Base-by-base conservation (phyloP, 495 filamentous ascomycete genomes). In the Platismatia glauca region DNA sequence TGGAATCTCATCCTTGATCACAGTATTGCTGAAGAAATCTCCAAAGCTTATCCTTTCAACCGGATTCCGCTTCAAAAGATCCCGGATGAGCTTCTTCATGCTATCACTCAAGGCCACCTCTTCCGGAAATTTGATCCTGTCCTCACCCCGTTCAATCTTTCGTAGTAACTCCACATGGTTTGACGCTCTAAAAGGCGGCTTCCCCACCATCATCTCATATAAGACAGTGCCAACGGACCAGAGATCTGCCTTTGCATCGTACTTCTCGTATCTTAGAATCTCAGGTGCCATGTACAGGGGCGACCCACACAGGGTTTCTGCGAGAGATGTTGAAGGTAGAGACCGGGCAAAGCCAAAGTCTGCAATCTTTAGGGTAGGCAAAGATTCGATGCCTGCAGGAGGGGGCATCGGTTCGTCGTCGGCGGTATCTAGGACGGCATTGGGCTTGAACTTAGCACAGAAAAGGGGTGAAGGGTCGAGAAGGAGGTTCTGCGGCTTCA, bases 261-360 rank as follows among this genome's bases (percentile, higher is more conserved):
- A 98, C 71, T 91, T 92, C 71, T 98, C 92, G 68, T 97, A 98
- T 48, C 92, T 85, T 48, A 98, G 82, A 63, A 98, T 98, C 74
- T 98, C 94, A 3, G 94, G 94, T 1, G 94, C 94, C 94, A 98
- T 98, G 74, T 98, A 98, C 31, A 98, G 80, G 18, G 94, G 94
- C n/a, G 94, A 98, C 38, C 94, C 94, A 72, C 94, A 98, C 8
- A 98, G 80, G 4, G 94, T 98, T 71, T 98, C 94, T 11, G 94
- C 94, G 50, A 98, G 78, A 3, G 93, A 90, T 1, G 93, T 92
- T 13, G 87, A 81, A 9, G 93, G 92, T 55, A 98, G 77, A 52
- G 92, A 89, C 56, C 94, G 85, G 58, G 94, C 94, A 70, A 98
- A 98, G 3, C 94, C 94, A 67, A 98, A 98, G 76, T 98, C 94